phyloP scores from a whole-genome alignment of 345 rosid species.

The Lepidium sativum region DNA sequence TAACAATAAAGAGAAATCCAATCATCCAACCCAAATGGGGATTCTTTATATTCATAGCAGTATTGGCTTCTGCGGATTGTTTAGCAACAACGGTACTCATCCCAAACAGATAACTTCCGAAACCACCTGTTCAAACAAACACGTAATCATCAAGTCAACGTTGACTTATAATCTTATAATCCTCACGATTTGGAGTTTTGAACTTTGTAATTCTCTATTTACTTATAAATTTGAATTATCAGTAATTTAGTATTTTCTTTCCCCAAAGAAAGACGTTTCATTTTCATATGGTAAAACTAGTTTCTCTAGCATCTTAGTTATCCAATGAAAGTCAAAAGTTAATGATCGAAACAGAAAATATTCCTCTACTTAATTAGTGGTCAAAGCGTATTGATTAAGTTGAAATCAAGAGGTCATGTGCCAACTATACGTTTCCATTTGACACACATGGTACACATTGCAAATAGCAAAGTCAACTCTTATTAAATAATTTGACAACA shows the following conservation, averaged over 20 bases:
- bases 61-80: slow-evolving; percentile 43
- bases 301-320: background rate
- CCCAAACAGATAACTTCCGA: slow-evolving; percentile 56
- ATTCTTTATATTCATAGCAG: slow-evolving; percentile 40
- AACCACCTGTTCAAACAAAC: slow-evolving; percentile 38
- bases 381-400: background rate
- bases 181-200: too few relatives aligned
- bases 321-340: too few relatives aligned
- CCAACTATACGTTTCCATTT: background rate
- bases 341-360: too few relatives aligned
- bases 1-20: slow-evolving; percentile 63
- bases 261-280: background rate
- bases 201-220: background rate
- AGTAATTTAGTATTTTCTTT: background rate
- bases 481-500: slow-evolving; percentile 1
- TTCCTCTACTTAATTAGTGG: background rate
- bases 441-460: background rate
- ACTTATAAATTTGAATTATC: background rate
- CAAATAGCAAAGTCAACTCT: slow-evolving; percentile 11
- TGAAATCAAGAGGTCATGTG: background rate
- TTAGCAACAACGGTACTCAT: slow-evolving; percentile 44
- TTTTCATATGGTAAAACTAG: background rate
- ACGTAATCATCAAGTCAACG: background rate
- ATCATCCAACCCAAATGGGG: slow-evolving; percentile 63
- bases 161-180: background rate